Base-by-base conservation (phyloP, 768 basidiomycete genomes). In the Kwoniella dejecticola region DNA sequence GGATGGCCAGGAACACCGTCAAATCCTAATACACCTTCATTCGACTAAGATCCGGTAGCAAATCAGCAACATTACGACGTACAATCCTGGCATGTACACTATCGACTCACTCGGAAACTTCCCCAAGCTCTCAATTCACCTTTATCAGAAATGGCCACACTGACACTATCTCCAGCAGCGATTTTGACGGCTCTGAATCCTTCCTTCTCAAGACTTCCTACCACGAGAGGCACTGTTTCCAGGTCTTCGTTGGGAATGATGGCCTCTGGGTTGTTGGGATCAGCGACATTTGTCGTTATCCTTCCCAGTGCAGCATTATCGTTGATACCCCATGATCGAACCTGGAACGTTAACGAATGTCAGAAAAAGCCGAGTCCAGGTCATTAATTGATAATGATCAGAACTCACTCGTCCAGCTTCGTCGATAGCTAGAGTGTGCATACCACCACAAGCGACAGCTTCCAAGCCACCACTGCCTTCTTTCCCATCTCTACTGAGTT, bases 81-180 rank as follows among this genome's bases (percentile, higher is more conserved):
- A n/a, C n/a, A n/a, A n/a, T n/a, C n/a, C n/a, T n/a, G n/a, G n/a
- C n/a, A n/a, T n/a, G n/a, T n/a, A n/a, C n/a, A n/a, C n/a, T n/a
- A n/a, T n/a, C n/a, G n/a, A 72, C 80, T 57, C 79, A 96, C 94
- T 21, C 91, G 84, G 83, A 96, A 97, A 42, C 88, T 88, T 29
- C 85, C 87, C 94, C 94, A 97, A 23, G 88, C 90, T 59, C 89
- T 83, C 49, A 97, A 80, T 61, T 90, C 87, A 48, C 94, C 94
- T 50, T 87, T 81, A 44, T 83, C 82, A 58, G 87, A 88, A 63
- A 96, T 82, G 21, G 91, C 92, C 29, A 91, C 89, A 66, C 88
- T 89, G 66, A 93, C 87, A 64, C 86, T 90, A 72, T 96, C 94
- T 7, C 94, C 92, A 23, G 90, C 88, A 40, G 86, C 87, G 62